Percentiles rank a stretch among this genome's conserved stretches.
Conservation (phyloP, 352 stramenopile species). For the Pythium inflatum region DNA sequence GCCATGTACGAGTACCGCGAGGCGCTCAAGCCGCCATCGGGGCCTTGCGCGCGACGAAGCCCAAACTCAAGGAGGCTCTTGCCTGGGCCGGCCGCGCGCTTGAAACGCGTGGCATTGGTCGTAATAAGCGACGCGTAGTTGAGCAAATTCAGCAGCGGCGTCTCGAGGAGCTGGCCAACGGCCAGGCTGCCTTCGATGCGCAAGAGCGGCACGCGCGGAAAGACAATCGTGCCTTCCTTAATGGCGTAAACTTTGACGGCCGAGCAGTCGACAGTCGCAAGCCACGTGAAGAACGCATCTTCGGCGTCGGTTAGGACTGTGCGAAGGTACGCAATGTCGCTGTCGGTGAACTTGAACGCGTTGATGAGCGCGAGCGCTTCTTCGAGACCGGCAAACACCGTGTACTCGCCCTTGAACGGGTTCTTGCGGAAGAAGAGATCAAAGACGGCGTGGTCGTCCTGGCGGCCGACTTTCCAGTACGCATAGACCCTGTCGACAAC, state of each 20-base stretch:
- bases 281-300: constrained; percentile 95
- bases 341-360: constrained; percentile 92
- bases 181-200: constrained; percentile 93
- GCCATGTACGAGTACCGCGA: constrained; percentile 98
- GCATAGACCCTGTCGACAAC: constrained; percentile 96
- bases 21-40: constrained; percentile 96
- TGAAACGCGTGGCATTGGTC: constrained; percentile 98
- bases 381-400: constrained; percentile 93
- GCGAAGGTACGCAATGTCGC: constrained; percentile 95
- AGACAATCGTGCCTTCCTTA: constrained; percentile 96
- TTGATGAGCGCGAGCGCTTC: constrained; percentile 93
- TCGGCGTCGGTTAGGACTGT: constrained; percentile 89
- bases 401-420: constrained; percentile 98
- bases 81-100: constrained; percentile 88
- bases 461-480: constrained; percentile 97
- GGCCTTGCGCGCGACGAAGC: constrained; percentile 93
- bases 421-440: constrained; percentile 99
- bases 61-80: constrained; percentile 95
- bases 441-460: constrained; percentile 94
- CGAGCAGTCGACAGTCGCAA: constrained; percentile 93
- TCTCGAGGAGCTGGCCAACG: constrained; percentile 98
- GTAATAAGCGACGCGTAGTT: constrained; percentile 98
- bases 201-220: constrained; percentile 95
- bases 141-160: constrained; percentile 97
- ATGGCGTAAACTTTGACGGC: constrained; percentile 94